Conservation (phyloP, 805 yeast genomes). For the Hanseniaspora opuntiae region DNA sequence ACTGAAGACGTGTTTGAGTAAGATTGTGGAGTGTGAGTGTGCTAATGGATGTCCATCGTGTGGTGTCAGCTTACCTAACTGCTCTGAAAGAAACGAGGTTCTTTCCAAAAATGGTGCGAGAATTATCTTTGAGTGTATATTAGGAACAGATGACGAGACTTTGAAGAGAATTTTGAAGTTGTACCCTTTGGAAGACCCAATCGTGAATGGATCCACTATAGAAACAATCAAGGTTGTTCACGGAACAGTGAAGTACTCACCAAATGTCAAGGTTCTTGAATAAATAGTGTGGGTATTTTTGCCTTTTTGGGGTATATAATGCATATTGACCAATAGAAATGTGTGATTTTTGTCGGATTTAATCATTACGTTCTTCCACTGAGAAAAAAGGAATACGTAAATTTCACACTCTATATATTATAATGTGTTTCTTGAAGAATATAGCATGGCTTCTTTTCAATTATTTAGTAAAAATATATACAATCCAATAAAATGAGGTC, state of each 20-base stretch:
- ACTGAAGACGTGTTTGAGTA: conserved; percentile 42
- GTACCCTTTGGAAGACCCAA: conserved; percentile 72
- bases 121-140: conserved; percentile 47
- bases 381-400: neutral
- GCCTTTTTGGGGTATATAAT: too few relatives aligned
- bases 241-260: conserved; percentile 45
- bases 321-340: neutral
- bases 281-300: neutral
- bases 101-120: conserved; percentile 77
- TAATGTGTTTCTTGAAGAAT: too few relatives aligned
- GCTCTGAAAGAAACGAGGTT: conserved; percentile 71
- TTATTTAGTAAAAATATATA: too few relatives aligned
- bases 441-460: too few relatives aligned
- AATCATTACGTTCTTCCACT: too few relatives aligned
- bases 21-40: conserved; percentile 53
- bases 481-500: too few relatives aligned
- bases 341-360: too few relatives aligned
- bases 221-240: conserved; percentile 54
- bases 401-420: neutral
- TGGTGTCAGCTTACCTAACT: conserved; percentile 58
- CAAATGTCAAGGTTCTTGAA: conserved; percentile 41
- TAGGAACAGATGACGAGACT: conserved; percentile 35
- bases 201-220: conserved; percentile 58
- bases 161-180: conserved; percentile 31
- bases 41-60: conserved; percentile 66